A percentile compares a stretch with the other conserved stretches of the same genome.
phyloP scores from a whole-genome alignment of 192 early-diverging fungal species.

The Radiomyces spectabilis region DNA sequence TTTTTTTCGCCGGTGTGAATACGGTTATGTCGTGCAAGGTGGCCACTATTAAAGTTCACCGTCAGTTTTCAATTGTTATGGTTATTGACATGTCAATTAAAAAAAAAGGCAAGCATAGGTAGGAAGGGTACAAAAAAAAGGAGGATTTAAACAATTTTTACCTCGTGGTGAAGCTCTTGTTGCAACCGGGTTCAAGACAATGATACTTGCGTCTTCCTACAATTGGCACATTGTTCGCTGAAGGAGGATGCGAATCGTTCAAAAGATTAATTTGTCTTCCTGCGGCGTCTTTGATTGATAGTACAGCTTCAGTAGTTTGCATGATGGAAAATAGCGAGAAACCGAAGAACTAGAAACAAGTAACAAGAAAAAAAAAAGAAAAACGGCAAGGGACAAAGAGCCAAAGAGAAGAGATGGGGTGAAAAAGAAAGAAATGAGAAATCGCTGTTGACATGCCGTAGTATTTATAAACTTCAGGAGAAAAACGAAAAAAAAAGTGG shows the following conservation, averaged over 20 bases:
- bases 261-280: slow-evolving; percentile 9
- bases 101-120: slow-evolving; percentile 3
- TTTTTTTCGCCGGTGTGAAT: slow-evolving; percentile 75
- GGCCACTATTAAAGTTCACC: slow-evolving; percentile 43
- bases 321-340: not conserved
- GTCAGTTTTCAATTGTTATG: too few relatives aligned
- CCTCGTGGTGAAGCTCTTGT: slow-evolving; percentile 71
- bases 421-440: not conserved
- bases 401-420: not conserved
- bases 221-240: not conserved
- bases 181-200: slow-evolving; percentile 52
- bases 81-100: slow-evolving; percentile 5
- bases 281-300: slow-evolving; percentile 15
- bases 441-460: too few relatives aligned
- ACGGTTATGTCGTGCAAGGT: slow-evolving; percentile 69
- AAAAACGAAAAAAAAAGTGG: not conserved
- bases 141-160: slow-evolving; percentile 9
- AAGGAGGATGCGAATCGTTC: too few relatives aligned
- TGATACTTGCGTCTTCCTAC: slow-evolving; percentile 55
- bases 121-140: too few relatives aligned
- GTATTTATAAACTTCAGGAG: not conserved
- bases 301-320: not conserved
- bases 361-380: not conserved
- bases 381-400: not conserved
- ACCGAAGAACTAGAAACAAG: not conserved